Evolutionary conservation across 1,284 basidiomycete genomes (phyloP), one percentile per base, ranked within the genome.

Genomic region (Boletus smithii): DNA sequence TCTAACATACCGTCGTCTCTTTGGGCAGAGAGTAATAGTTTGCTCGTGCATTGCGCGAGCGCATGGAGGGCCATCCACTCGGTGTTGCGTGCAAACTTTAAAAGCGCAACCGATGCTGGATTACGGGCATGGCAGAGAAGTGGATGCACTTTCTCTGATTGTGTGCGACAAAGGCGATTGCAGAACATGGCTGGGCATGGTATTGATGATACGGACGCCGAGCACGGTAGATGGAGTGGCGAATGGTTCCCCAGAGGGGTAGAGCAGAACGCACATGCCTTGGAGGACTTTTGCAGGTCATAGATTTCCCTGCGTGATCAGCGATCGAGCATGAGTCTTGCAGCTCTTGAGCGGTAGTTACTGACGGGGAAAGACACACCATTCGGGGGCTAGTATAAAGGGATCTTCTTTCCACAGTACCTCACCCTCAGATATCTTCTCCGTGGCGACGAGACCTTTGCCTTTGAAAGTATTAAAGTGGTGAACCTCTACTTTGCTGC

Each of bases 361-460:
- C 26, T 7, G 14, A 23, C 8, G 9, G 30, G 24, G 9, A 6
- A 30, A 44, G 16, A 60, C 76, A 50, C 61, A 85, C 85, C 82
- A 85, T 68, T 87, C 83, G 13, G 86, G 80, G 17, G 84, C 81
- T 16, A 87, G 65, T 38, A 84, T 65, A 59, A 83, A 88, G 0
- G 83, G 84, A 59, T 87, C 83, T 62, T 95, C 91, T 50, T 83
- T 85, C 87, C 91, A 95, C 5, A 95, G 61, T 8, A 81, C 70
- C 53, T 93, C 88, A 0, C 86, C 89, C 56, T 81, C 75, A 10
- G 70, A 66, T 48, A 94, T 84, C 39, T 75, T 71, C 44, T 80
- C 76, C 22, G 69, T 79, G 2, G 89, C 88, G 1, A 94, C 78
- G 24, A 95, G 71, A 0, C 92, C 92, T 59, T 95, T 94, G 8